Conservation (phyloP, 192 early-diverging fungal species). For the Linnemannia hyalina region DNA sequence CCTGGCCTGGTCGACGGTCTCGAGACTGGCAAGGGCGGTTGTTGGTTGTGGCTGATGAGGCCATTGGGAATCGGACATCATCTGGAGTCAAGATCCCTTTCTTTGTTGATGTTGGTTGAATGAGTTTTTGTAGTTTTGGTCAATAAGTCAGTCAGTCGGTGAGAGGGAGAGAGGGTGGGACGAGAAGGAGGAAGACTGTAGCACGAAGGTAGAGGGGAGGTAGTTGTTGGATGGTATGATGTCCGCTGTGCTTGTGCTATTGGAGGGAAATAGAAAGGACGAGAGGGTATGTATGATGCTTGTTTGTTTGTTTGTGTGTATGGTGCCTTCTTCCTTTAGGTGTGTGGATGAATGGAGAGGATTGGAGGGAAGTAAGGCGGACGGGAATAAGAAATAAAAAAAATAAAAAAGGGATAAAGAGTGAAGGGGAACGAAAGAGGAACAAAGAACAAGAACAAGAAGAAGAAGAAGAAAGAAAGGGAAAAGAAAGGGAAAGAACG, state of each 20-base stretch:
- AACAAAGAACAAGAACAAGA: not conserved
- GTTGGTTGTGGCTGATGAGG: constrained; percentile 3
- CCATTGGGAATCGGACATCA: constrained; percentile 20
- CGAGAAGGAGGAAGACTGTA: not conserved
- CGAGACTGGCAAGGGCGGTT: constrained; percentile 33
- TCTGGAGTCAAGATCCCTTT: not conserved
- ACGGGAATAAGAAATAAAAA: not conserved
- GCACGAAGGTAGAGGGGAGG: not conserved
- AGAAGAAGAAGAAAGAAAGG: not conserved
- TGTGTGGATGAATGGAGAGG: not conserved
- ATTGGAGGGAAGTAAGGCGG: not conserved
- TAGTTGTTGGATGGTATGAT: too few species aligned
- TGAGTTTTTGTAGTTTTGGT: not conserved
- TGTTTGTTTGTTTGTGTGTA: not conserved
- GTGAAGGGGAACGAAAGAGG: not conserved
- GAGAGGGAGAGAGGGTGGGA: not conserved
- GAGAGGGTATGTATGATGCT: not conserved
- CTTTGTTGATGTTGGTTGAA: not conserved
- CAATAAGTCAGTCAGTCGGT: not conserved
- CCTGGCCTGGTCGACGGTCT: constrained; percentile 40
- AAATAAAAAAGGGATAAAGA: not conserved
- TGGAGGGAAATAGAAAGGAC: not conserved
- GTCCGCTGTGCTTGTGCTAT: not conserved
- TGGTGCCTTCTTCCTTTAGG: not conserved
- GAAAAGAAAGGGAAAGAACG: not conserved